phyloP scores from a whole-genome alignment of 2,329 filamentous ascomycete species.

The Colletotrichum eleusines region DNA sequence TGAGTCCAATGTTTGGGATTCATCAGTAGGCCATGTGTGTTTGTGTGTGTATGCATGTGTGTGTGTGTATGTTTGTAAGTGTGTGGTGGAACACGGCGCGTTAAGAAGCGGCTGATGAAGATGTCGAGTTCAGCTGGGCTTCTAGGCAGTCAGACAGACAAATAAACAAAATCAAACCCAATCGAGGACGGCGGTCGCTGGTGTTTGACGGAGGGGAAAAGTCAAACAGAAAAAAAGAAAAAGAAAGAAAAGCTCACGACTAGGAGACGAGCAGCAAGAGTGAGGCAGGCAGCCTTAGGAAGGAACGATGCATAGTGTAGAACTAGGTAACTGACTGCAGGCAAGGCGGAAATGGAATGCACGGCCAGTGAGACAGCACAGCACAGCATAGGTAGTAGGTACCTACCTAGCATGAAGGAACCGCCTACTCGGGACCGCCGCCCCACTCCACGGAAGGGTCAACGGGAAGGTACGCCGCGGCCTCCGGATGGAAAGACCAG shows the following conservation, averaged over 20 bases:
- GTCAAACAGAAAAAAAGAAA: background rate
- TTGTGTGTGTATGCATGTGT: background rate
- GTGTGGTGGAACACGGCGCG: conserved; percentile 8
- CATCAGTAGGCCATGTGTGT: conserved; percentile 21
- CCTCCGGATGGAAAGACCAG: conserved; percentile 1
- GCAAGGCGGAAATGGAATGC: background rate
- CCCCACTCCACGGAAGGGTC: conserved; percentile 1
- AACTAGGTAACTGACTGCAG: background rate
- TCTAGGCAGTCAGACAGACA: background rate
- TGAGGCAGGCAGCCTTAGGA: too few species aligned
- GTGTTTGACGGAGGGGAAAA: background rate
- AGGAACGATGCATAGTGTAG: too few species aligned
- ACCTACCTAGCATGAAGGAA: background rate
- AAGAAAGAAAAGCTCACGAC: background rate
- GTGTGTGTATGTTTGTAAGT: conserved; percentile 4
- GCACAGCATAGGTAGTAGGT: too few species aligned
- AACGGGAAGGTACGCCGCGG: background rate
- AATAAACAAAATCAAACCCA: too few species aligned
- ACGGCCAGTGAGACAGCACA: background rate
- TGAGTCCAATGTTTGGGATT: conserved; percentile 40
- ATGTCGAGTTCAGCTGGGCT: conserved; percentile 10
- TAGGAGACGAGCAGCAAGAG: too few species aligned
- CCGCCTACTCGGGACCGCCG: background rate
- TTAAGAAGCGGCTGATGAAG: background rate
- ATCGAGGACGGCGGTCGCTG: background rate